These are phyloP conservation scores for Microcos paniculata DNA, from an alignment of 345 rosid genomes.

Conservation along the genomic window DNA sequence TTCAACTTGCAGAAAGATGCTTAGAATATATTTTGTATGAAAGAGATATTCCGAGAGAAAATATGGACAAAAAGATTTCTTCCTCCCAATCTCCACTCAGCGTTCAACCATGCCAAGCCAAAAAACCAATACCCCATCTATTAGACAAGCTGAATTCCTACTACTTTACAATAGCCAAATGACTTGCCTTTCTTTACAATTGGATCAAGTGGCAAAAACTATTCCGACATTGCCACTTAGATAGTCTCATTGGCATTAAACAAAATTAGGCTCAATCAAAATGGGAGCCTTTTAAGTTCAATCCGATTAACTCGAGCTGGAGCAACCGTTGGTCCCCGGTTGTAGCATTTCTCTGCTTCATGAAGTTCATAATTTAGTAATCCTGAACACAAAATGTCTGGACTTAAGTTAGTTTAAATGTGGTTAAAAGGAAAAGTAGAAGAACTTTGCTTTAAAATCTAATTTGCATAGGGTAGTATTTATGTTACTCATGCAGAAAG, in stretches of 20 bases:
- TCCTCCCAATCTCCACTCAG: neutral
- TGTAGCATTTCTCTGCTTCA: neutral
- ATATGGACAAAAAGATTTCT: neutral
- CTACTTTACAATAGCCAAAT: constrained; percentile 16
- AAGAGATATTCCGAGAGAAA: neutral
- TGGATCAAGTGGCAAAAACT: neutral
- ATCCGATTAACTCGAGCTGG: neutral
- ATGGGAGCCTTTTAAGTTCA: neutral
- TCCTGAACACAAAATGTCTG: neutral
- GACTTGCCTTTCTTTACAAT: constrained; percentile 15
- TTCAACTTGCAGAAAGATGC: neutral
- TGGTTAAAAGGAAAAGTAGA: neutral
- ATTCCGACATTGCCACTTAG: neutral
- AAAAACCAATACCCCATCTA: neutral
- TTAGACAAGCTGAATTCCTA: neutral
- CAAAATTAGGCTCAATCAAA: neutral
- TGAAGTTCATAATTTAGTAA: neutral
- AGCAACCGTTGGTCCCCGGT: neutral
- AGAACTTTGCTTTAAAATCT: neutral
- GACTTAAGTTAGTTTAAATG: neutral
- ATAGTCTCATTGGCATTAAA: neutral
- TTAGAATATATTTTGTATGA: neutral
- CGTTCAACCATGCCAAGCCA: neutral
- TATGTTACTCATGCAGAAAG: neutral
- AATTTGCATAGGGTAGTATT: neutral